A percentile compares a stretch with the other conserved stretches of the same genome.
Evolutionary conservation across 306 rosid species (phyloP).

Genomic region (Quillaja saponaria): DNA sequence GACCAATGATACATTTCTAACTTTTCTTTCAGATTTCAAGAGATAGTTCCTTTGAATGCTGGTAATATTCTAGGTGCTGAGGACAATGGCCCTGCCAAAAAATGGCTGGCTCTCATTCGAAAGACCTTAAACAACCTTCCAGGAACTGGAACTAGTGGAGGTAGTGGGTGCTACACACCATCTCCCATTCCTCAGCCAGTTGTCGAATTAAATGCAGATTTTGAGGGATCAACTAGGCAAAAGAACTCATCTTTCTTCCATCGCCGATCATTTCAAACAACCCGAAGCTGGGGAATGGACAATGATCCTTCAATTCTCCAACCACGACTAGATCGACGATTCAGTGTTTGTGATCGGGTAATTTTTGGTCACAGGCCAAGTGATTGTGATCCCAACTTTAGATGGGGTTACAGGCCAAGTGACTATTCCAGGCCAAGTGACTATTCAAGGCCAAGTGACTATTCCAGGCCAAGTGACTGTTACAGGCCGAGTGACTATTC

Average conservation of each 20-base stretch:
- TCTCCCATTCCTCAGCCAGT: slow-evolving; percentile 94
- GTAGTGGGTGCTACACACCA: slow-evolving; percentile 78
- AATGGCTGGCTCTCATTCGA: slow-evolving; percentile 92
- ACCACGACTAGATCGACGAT: slow-evolving; percentile 84
- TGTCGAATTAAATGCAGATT: slow-evolving; percentile 86
- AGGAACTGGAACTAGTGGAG: slow-evolving; percentile 83
- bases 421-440: slow-evolving; percentile 81
- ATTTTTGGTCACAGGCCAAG: slow-evolving; percentile 84
- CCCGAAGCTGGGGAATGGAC: slow-evolving; percentile 84
- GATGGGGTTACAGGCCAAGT: slow-evolving; percentile 90
- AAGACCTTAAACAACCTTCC: slow-evolving; percentile 91
- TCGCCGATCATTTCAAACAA: slow-evolving; percentile 90
- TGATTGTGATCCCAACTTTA: slow-evolving; percentile 68
- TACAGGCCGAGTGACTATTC: slow-evolving; percentile 90
- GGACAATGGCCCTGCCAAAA: slow-evolving; percentile 99
- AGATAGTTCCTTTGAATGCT: slow-evolving; percentile 98
- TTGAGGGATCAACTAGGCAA: slow-evolving; percentile 92
- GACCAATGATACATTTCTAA: slow-evolving; percentile 23
- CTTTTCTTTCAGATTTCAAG: slow-evolving; percentile 75
- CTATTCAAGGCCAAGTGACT: slow-evolving; percentile 75
- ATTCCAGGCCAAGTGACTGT: slow-evolving; percentile 49
- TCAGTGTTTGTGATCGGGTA: slow-evolving; percentile 93
- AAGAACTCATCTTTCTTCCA: slow-evolving; percentile 93
- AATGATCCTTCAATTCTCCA: slow-evolving; percentile 73
- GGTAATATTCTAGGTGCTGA: slow-evolving; percentile 95